Evolutionary conservation across 345 rosid genomes (phyloP), one percentile per base, ranked within the genome.

Genomic region (Arabis alpina): DNA sequence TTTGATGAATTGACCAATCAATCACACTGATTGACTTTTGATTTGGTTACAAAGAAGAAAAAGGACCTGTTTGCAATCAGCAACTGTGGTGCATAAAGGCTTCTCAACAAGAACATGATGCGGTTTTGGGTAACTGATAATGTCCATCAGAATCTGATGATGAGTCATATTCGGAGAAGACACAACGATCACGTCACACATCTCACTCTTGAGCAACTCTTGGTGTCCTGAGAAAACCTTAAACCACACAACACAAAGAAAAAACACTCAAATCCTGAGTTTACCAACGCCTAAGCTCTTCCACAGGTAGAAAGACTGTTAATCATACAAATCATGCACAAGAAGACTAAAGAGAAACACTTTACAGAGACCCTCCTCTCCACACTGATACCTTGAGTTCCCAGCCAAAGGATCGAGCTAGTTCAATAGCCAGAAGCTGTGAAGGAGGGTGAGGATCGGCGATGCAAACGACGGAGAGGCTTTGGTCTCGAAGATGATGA

Each of bases 161-260:
- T 93, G 97, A 69, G 97, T 88, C 98, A 91, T 93, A 77, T 93
- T 93, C 8, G 98, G 98, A 63, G 83, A 81, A n/a, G 98, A 87
- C 11, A 93, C 90, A 47, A 91, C 84, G 53, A 86, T 78, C 19
- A 86, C 97, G 65, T 93, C 94, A 27, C 98, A 93, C 11, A 86
- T 60, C 68, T 90, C 84, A 70, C 96, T 86, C 61, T 91, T 88
- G 10, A 93, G 64, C 14, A 93, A 77, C 82, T 88, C 94, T 44
- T 71, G 54, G 78, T 91, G 98, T 72, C 91, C 87, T 23, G 96
- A 76, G 77, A 87, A 93, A 5, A 87, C 89, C 98, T 92, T 70
- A 0, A 36, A 64, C 24, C 63, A 54, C 16, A 75, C 16, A 75
- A 28, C 51, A 59, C 11, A 4, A 5, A 4, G 0, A 52, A 68